Percentiles rank a stretch among this genome's conserved stretches.
Evolutionary conservation across 768 basidiomycete species (phyloP).

Genomic region (Phallus indusiatus): DNA sequence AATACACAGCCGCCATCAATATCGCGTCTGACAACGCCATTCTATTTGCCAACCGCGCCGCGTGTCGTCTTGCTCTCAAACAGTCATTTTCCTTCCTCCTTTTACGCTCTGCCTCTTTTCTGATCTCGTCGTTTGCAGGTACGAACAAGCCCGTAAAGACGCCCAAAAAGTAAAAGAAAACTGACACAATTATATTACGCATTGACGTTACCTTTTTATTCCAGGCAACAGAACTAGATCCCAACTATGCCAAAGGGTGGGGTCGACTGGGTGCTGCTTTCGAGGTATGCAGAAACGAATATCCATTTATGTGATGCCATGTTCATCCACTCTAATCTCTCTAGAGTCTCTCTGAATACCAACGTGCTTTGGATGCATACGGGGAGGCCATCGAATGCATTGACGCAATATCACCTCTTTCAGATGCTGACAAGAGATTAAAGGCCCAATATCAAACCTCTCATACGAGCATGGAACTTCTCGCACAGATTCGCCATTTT

Average conservation of each 20-base stretch:
- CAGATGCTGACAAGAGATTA: slow-evolving; percentile 23
- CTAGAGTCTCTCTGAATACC: not conserved
- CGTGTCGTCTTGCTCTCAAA: slow-evolving; percentile 27
- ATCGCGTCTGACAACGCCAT: slow-evolving; percentile 30
- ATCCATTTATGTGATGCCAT: not conserved
- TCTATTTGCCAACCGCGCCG: slow-evolving; percentile 37
- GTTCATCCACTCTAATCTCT: not conserved
- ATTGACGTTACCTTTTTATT: not conserved
- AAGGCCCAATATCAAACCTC: slow-evolving; percentile 26
- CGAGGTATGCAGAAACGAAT: slow-evolving; percentile 14
- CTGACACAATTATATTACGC: not conserved
- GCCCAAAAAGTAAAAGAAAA: not conserved
- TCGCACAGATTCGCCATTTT: not conserved
- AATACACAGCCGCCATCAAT: slow-evolving; percentile 35
- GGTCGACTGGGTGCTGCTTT: slow-evolving; percentile 28
- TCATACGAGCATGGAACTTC: slow-evolving; percentile 15
- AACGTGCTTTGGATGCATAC: slow-evolving; percentile 6
- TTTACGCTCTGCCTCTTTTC: not conserved
- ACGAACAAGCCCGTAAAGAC: not conserved
- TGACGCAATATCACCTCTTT: slow-evolving; percentile 22
- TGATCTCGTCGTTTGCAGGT: not conserved
- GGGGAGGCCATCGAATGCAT: slow-evolving; percentile 13
- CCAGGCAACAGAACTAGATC: slow-evolving; percentile 31
- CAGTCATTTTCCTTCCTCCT: slow-evolving; percentile 16
- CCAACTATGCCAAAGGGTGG: slow-evolving; percentile 34